Conservation (phyloP, 768 basidiomycete species). For the Baorangia bicolor region DNA sequence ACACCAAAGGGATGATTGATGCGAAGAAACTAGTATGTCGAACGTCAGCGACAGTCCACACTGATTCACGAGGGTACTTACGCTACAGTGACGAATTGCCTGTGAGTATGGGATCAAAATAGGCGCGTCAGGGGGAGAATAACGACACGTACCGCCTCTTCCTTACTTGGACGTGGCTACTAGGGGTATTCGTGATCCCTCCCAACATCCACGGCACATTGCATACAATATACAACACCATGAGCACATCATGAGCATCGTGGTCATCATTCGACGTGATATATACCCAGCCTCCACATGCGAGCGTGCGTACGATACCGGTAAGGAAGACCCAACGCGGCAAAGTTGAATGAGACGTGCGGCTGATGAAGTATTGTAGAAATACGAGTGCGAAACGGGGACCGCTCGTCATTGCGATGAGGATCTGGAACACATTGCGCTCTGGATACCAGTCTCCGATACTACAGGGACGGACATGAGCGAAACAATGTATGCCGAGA, state of each 20-base stretch:
- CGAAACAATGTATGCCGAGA: background rate
- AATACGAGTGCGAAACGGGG: slow-evolving; percentile 70
- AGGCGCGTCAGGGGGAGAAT: background rate
- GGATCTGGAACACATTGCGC: slow-evolving; percentile 78
- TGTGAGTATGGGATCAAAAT: slow-evolving; percentile 24
- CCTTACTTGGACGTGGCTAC: slow-evolving; percentile 37
- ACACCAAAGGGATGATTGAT: slow-evolving; percentile 69
- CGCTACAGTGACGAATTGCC: slow-evolving; percentile 53
- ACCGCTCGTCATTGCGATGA: slow-evolving; percentile 86
- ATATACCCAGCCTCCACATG: slow-evolving; percentile 91
- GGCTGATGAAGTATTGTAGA: slow-evolving; percentile 61
- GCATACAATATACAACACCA: slow-evolving; percentile 83
- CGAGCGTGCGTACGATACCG: slow-evolving; percentile 71
- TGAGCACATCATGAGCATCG: slow-evolving; percentile 80
- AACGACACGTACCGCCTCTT: slow-evolving; percentile 48
- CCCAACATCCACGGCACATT: slow-evolving; percentile 91
- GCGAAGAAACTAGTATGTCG: slow-evolving; percentile 64
- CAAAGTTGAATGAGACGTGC: slow-evolving; percentile 40
- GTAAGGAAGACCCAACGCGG: slow-evolving; percentile 54
- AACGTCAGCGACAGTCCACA: slow-evolving; percentile 1
- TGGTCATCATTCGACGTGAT: slow-evolving; percentile 85
- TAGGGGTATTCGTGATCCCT: slow-evolving; percentile 56
- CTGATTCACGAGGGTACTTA: slow-evolving; percentile 17
- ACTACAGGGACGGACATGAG: slow-evolving; percentile 37
- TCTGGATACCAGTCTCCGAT: slow-evolving; percentile 93